Evolutionary conservation across 2,329 filamentous ascomycete genomes (phyloP), one percentile per base, ranked within the genome.

Genomic region (Botryotinia convoluta): DNA sequence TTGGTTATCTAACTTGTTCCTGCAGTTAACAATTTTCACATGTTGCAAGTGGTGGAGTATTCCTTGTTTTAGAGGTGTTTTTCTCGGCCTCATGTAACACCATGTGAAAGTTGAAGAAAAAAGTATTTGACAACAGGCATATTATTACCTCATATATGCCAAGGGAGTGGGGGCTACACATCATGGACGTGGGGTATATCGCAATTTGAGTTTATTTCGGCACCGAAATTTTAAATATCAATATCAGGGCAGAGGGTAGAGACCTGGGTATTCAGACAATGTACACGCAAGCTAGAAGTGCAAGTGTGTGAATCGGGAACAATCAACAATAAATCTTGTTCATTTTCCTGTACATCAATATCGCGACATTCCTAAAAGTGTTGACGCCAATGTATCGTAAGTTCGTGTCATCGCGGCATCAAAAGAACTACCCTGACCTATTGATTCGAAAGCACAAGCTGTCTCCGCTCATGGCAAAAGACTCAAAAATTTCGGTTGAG

Each of bases 1-100:
- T n/a, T 67, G 44, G 44, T 67, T 51, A 48, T 67, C 44, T 67
- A 37, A 51, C 7, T 22, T 26, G 51, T 67, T 67, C 44, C 22
- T 51, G 63, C 44, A 51, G 44, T 48, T 67, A 8, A 26, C 22
- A 12, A n/a, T n/a, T n/a, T 67, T 67, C 63, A 67, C 63, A 51
- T 37, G 63, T 22, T 51, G 20, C 42, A 26, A 48, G 42, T 35
- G 22, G 42, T 26, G 42, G 42, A 22, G 29, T 32, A 65, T 35
- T 35, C 26, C n/a, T 48, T 45, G 18, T 64, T 64, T 54, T 54
- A n/a, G 12, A 35, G 29, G 32, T 16, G 3, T 67, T 48, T 9
- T 37, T 48, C 63, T 67, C 3, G 29, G 44, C 35, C 22, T n/a
- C 63, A 51, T 37, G 22, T n/a, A 67, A 32, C 44, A 67, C 44